phyloP scores from a whole-genome alignment of 2,329 filamentous ascomycete species.

The Arthroderma sp. region DNA sequence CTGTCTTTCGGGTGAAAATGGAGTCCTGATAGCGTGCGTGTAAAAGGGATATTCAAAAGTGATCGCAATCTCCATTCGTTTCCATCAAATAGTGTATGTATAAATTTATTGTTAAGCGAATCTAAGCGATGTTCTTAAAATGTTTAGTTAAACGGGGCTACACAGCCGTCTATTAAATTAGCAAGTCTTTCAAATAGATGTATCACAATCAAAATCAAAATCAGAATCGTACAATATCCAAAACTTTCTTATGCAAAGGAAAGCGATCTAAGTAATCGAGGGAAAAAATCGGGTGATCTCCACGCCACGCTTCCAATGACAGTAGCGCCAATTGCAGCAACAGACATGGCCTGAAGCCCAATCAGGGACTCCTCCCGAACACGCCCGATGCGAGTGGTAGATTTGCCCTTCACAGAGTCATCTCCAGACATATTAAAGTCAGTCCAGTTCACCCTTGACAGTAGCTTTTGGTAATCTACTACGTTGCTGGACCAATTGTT shows the following conservation, averaged over 20 bases:
- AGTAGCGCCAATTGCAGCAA: constrained; percentile 67
- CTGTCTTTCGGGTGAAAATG: no score
- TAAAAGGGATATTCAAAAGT: no score
- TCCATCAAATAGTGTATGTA: background rate
- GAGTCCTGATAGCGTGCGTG: no score
- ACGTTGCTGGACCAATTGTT: constrained; percentile 47
- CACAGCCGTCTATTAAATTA: background rate
- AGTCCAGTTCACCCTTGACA: constrained; percentile 21
- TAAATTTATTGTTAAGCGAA: no score
- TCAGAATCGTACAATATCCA: background rate
- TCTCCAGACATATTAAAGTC: constrained; percentile 19
- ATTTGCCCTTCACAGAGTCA: constrained; percentile 12
- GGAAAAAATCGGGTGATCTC: constrained; percentile 10
- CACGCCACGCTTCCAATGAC: constrained; percentile 6
- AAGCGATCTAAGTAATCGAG: constrained; percentile 2
- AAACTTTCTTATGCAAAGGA: background rate
- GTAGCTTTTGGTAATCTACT: constrained; percentile 42
- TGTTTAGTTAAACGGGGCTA: no score
- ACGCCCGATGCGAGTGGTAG: constrained; percentile 16
- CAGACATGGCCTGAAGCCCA: constrained; percentile 17
- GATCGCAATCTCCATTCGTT: background rate
- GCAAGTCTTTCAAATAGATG: background rate
- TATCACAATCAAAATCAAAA: background rate
- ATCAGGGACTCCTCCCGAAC: constrained; percentile 27
- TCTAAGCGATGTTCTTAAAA: no score